A percentile compares a stretch with the other conserved stretches of the same genome.
Evolutionary conservation across 2,329 filamentous ascomycete species (phyloP).

Genomic region (Aspergillus udagawae): DNA sequence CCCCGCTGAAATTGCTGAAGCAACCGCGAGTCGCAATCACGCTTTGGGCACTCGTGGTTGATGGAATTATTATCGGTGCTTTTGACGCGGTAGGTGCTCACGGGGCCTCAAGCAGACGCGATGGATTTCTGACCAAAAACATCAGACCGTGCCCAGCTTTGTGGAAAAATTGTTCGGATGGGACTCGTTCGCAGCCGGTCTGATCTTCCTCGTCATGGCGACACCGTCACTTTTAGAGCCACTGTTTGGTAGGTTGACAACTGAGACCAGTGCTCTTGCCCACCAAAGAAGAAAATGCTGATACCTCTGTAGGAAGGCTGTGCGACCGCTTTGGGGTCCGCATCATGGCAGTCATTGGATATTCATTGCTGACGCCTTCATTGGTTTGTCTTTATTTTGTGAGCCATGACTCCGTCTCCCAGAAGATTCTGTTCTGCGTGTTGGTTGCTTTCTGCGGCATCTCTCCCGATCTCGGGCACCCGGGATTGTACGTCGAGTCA

Average conservation of each 20-base stretch:
- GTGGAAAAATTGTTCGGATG: conserved; percentile 52
- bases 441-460: conserved; percentile 59
- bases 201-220: conserved; percentile 56
- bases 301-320: conserved; percentile 40
- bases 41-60: conserved; percentile 1
- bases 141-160: conserved; percentile 46
- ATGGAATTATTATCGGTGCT: conserved; percentile 7
- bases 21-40: conserved; percentile 4
- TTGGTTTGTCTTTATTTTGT: conserved; percentile 64
- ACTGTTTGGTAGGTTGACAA: conserved; percentile 36
- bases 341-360: conserved; percentile 53
- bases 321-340: conserved; percentile 58
- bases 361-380: conserved; percentile 54
- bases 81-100: conserved; percentile 27
- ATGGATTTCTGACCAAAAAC: conserved; percentile 9
- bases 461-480: conserved; percentile 54
- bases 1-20: neutral
- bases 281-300: neutral
- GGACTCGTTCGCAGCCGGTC: conserved; percentile 51
- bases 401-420: conserved; percentile 47
- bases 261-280: neutral
- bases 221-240: conserved; percentile 60
- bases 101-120: neutral
- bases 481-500: conserved; percentile 68
- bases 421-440: conserved; percentile 63